These are phyloP conservation scores for Pseudodiploospora longispora DNA, from an alignment of 2,329 filamentous ascomycete species.

Conservation along the genomic window DNA sequence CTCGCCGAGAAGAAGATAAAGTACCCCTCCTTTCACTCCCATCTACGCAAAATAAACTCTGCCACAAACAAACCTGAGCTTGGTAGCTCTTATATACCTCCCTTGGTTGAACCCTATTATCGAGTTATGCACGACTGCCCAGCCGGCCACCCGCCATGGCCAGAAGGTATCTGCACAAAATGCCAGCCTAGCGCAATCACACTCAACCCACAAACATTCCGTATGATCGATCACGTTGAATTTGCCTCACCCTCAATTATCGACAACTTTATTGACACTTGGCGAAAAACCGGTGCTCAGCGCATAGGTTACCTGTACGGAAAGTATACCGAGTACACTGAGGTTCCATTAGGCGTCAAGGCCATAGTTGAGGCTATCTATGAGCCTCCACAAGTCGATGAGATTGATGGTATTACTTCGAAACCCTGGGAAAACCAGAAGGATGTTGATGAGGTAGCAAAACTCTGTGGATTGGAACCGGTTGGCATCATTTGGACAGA, in stretches of 20 bases:
- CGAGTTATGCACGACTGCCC: conserved; percentile 84
- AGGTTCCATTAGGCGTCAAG: conserved; percentile 90
- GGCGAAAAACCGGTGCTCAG: conserved; percentile 78
- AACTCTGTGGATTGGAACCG: conserved; percentile 74
- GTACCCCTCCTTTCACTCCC: conserved; percentile 90
- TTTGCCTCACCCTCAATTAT: conserved; percentile 80
- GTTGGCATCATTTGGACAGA: conserved; percentile 95
- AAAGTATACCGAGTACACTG: conserved; percentile 79
- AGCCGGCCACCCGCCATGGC: conserved; percentile 86
- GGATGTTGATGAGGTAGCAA: conserved; percentile 72
- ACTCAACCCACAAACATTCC: conserved; percentile 83
- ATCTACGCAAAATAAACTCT: conserved; percentile 90
- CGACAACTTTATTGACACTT: conserved; percentile 84
- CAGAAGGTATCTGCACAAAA: conserved; percentile 94
- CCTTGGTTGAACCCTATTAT: conserved; percentile 86
- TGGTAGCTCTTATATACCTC: conserved; percentile 91
- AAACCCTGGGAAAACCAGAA: conserved; percentile 79
- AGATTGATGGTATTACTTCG: conserved; percentile 79
- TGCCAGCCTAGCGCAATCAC: conserved; percentile 97
- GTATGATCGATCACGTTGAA: conserved; percentile 97
- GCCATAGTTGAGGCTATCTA: conserved; percentile 96
- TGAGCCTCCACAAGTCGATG: conserved; percentile 84
- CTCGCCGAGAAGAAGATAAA: conserved; percentile 97
- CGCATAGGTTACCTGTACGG: conserved; percentile 88
- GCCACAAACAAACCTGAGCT: conserved; percentile 94